Conservation (phyloP, 192 early-diverging fungal genomes). For the Podila epigama region DNA sequence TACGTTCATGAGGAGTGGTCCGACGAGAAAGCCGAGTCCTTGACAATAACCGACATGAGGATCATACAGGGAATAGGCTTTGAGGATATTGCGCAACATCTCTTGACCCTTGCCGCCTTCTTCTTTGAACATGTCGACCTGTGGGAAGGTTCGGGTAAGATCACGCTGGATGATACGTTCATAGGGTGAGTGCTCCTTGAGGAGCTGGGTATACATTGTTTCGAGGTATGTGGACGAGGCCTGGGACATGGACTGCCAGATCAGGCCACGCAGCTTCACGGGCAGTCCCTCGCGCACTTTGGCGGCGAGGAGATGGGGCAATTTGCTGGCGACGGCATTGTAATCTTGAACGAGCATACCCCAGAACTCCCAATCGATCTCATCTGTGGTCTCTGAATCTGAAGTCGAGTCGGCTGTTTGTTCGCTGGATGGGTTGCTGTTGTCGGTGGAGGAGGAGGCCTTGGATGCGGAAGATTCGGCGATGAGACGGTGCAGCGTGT, state of each 20-base stretch:
- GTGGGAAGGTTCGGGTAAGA: conserved; percentile 92
- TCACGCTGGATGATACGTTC: conserved; percentile 94
- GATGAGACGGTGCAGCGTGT: conserved; percentile 57
- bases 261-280: conserved; percentile 78
- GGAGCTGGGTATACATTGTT: conserved; percentile 79
- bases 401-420: conserved; percentile 8
- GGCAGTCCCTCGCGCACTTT: conserved; percentile 85
- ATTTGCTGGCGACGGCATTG: conserved; percentile 67
- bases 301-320: conserved; percentile 73
- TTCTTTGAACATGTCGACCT: conserved; percentile 84
- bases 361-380: conserved; percentile 85
- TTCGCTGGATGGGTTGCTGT: neutral
- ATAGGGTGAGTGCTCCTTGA: conserved; percentile 77
- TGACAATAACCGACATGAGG: conserved; percentile 97
- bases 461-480: conserved; percentile 44
- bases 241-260: conserved; percentile 93
- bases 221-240: conserved; percentile 83
- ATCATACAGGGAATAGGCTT: conserved; percentile 95
- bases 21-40: conserved; percentile 94
- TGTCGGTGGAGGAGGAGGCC: conserved; percentile 12
- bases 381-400: conserved; percentile 10
- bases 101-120: conserved; percentile 87
- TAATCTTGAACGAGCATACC: conserved; percentile 82
- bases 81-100: conserved; percentile 84
- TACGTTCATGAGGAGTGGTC: conserved; percentile 91